These are phyloP conservation scores for Vachellia collinsii DNA, from an alignment of 306 rosid genomes.

Conservation along the genomic window DNA sequence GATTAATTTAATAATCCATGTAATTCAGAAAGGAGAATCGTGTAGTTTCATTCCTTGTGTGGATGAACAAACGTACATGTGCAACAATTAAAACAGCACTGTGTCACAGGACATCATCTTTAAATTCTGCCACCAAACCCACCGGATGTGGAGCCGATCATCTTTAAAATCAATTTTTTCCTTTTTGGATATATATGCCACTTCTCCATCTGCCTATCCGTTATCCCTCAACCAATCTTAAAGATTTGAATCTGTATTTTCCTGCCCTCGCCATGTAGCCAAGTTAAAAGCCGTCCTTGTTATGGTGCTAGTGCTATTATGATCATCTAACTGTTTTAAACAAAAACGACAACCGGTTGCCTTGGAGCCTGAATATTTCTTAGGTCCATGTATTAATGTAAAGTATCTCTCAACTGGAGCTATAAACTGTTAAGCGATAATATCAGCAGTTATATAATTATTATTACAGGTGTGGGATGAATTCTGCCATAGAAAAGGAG, in stretches of 20 bases:
- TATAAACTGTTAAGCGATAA: not conserved
- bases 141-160: not conserved
- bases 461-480: not conserved
- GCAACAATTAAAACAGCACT: not conserved
- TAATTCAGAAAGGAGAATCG: not conserved
- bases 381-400: no score
- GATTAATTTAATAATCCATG: no score
- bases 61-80: not conserved
- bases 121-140: constrained; percentile 1
- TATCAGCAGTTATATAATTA: not conserved
- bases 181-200: no score
- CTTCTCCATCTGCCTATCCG: not conserved
- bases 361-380: no score
- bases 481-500: not conserved
- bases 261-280: not conserved
- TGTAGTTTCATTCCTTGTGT: not conserved
- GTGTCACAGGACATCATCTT: not conserved
- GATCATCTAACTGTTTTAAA: no score
- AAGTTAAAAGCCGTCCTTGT: no score
- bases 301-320: no score
- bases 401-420: not conserved
- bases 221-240: not conserved
- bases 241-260: not conserved
- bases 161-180: not conserved
- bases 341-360: no score